Percentiles rank a stretch among this genome's conserved stretches.
Conservation (phyloP, 257 asterid species). For the Solanum chmielewskii region DNA sequence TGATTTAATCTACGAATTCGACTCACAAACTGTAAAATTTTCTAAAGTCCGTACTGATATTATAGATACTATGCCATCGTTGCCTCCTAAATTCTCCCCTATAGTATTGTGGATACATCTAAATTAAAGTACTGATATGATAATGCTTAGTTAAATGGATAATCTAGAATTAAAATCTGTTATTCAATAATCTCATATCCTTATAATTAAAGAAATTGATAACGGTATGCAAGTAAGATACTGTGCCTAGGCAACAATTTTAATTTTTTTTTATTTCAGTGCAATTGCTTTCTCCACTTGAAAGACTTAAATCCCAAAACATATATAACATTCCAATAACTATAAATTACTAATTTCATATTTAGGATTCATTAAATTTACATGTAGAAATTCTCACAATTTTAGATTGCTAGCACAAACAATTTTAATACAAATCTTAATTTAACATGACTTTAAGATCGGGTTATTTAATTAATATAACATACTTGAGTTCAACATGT, state of each 20-base stretch:
- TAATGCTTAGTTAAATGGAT: neutral
- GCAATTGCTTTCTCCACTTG: neutral
- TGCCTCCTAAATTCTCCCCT: neutral
- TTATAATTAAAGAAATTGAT: neutral
- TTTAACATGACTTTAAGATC: neutral
- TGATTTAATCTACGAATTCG: rapidly evolving
- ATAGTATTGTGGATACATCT: no score
- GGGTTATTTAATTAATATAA: neutral
- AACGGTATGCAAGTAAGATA: neutral
- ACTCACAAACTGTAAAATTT: no score
- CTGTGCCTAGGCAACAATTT: neutral
- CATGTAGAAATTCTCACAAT: neutral
- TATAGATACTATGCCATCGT: neutral
- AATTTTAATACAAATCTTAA: neutral
- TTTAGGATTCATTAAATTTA: neutral
- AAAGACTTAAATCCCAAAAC: neutral
- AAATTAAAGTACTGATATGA: neutral
- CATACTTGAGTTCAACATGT: neutral
- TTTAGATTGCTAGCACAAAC: neutral
- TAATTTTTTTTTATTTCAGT: rapidly evolving
- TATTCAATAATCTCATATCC: neutral
- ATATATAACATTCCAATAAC: neutral
- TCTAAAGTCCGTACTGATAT: neutral
- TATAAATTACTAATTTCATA: neutral
- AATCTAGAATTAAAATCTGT: neutral